Percentiles rank a stretch among this genome's conserved stretches.
Evolutionary conservation across 2,329 filamentous ascomycete species (phyloP).

Genomic region (Penicillium sp.): DNA sequence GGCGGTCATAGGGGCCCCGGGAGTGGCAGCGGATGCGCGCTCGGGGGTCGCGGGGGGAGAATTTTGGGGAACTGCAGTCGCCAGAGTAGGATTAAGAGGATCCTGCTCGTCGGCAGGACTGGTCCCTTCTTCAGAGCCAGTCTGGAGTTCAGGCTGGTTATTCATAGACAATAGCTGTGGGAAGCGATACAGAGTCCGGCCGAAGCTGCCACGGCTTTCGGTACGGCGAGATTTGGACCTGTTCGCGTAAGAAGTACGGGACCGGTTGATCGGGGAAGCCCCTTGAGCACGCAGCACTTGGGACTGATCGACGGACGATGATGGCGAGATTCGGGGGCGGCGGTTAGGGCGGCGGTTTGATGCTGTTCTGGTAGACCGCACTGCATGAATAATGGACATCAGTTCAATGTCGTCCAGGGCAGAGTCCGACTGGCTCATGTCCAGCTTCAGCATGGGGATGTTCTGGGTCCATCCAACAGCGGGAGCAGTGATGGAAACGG

Average conservation of each 20-base stretch:
- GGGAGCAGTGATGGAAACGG: background rate
- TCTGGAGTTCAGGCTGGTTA: conserved; percentile 18
- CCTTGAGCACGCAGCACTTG: conserved; percentile 5
- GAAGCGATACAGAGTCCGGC: conserved; percentile 38
- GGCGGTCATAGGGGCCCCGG: conserved; percentile 1
- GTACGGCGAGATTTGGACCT: conserved; percentile 33
- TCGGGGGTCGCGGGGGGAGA: background rate
- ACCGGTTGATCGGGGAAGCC: conserved; percentile 16
- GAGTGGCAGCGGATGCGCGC: conserved; percentile 5
- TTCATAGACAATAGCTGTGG: conserved; percentile 30
- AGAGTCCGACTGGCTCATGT: background rate
- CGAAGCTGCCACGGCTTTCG: conserved; percentile 35
- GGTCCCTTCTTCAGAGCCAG: conserved; percentile 16
- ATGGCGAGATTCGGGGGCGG: background rate
- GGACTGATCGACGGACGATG: background rate
- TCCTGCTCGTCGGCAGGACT: background rate
- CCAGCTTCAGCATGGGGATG: background rate
- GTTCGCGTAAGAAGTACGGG: conserved; percentile 32
- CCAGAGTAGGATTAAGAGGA: background rate
- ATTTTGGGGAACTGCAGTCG: background rate
- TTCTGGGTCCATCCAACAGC: conserved; percentile 1
- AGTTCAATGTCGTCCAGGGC: conserved; percentile 3
- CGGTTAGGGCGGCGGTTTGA: background rate
- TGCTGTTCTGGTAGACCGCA: background rate
- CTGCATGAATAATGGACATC: background rate